Conservation (phyloP, 352 stramenopile genomes). For the Globisporangium carolinianum region DNA sequence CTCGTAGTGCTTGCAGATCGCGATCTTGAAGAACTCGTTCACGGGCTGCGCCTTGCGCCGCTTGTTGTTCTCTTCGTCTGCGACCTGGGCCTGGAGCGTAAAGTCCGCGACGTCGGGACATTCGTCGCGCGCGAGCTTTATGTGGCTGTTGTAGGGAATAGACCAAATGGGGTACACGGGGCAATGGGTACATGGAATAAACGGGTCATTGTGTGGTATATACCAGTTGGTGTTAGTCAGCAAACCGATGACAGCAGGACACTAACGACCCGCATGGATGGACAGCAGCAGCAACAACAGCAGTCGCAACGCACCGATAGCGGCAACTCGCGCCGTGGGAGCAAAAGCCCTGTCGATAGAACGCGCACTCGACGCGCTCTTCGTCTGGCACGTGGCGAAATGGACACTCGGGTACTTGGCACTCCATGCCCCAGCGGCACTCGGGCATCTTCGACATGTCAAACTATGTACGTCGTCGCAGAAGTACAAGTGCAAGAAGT, state of each 20-base stretch:
- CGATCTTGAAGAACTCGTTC: conserved; percentile 98
- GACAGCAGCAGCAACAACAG: no score
- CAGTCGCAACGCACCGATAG: conserved; percentile 47
- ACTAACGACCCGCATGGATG: no score
- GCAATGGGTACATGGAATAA: background rate
- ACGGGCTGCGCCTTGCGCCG: conserved; percentile 80
- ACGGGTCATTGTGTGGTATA: background rate
- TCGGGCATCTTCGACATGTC: conserved; percentile 97
- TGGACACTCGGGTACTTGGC: conserved; percentile 95
- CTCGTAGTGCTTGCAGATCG: conserved; percentile 96
- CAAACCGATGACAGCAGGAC: no score
- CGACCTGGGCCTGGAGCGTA: conserved; percentile 86
- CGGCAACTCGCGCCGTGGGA: conserved; percentile 95
- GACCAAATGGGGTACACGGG: background rate
- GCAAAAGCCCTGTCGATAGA: conserved; percentile 98
- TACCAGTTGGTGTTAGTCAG: no score
- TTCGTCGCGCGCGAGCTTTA: conserved; percentile 90
- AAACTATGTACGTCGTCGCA: conserved; percentile 49
- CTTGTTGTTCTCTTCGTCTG: conserved; percentile 88
- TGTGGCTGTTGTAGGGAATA: conserved; percentile 57
- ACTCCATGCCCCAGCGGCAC: conserved; percentile 95
- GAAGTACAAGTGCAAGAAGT: no score
- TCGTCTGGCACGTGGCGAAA: conserved; percentile 95
- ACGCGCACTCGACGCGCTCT: conserved; percentile 95
- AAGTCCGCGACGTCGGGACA: conserved; percentile 93